These are phyloP conservation scores for Penicillium lividum DNA, from an alignment of 495 filamentous ascomycete species.

Conservation along the genomic window DNA sequence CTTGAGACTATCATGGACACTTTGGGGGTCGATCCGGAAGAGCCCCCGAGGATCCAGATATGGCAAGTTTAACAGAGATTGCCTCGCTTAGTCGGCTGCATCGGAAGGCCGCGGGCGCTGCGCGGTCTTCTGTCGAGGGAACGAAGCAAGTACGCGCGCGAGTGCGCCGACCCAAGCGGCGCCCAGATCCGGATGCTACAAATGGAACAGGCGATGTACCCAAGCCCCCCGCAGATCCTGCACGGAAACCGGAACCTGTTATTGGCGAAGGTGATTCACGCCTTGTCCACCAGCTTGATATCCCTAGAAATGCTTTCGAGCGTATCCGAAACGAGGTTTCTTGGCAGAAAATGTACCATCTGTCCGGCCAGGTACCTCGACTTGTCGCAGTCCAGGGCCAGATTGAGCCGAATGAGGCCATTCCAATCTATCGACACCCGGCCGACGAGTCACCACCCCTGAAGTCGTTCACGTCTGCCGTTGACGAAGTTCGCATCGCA, in stretches of 20 bases:
- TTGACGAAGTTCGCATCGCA: conserved; percentile 64
- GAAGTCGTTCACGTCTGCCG: conserved; percentile 69
- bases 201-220: not conserved
- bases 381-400: conserved; percentile 90
- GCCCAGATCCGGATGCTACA: not conserved
- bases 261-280: conserved; percentile 80
- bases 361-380: conserved; percentile 87
- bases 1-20: conserved; percentile 43
- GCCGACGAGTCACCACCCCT: conserved; percentile 85
- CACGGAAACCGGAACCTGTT: not conserved
- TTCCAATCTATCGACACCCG: conserved; percentile 92
- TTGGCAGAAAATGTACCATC: conserved; percentile 93
- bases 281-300: conserved; percentile 66
- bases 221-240: not conserved
- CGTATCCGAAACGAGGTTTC: conserved; percentile 70
- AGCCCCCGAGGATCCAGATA: conserved; percentile 11
- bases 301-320: conserved; percentile 65
- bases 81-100: conserved; percentile 22
- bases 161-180: conserved; percentile 36
- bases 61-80: conserved; percentile 26
- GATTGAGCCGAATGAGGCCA: conserved; percentile 67
- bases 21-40: conserved; percentile 29
- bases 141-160: conserved; percentile 32
- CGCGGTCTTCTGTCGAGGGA: conserved; percentile 9
- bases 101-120: conserved; percentile 10